Percentiles rank a stretch among this genome's conserved stretches.
Conservation (phyloP, 768 basidiomycete genomes). For the Lepiota subincarnata region DNA sequence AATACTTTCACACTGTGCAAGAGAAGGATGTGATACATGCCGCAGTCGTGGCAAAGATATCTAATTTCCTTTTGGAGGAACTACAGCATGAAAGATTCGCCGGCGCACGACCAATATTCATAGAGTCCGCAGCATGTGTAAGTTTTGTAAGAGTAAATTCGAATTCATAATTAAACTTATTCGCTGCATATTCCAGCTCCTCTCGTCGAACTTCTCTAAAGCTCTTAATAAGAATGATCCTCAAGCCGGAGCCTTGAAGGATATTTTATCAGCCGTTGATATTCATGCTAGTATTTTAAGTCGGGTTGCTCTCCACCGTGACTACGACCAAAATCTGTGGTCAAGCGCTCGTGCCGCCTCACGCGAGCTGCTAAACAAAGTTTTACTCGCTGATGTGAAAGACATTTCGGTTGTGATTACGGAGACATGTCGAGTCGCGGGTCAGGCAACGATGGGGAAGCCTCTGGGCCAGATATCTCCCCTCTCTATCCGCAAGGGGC, state of each 20-base stretch:
- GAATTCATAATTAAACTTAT: neutral
- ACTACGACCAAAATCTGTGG: constrained; percentile 33
- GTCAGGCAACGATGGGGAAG: constrained; percentile 18
- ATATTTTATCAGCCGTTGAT: constrained; percentile 30
- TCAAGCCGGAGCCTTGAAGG: constrained; percentile 17
- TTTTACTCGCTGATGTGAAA: constrained; percentile 29
- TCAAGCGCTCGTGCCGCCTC: constrained; percentile 28
- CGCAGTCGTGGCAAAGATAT: constrained; percentile 69
- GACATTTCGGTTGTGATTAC: constrained; percentile 27
- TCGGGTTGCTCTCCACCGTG: constrained; percentile 31
- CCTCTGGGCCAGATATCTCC: constrained; percentile 24
- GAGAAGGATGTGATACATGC: constrained; percentile 39
- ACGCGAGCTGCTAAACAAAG: constrained; percentile 29
- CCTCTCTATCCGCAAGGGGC: constrained; percentile 43
- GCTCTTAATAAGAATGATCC: constrained; percentile 17
- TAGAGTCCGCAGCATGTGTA: constrained; percentile 62
- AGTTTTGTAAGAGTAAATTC: constrained; percentile 23
- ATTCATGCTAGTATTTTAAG: constrained; percentile 36
- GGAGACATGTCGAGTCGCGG: constrained; percentile 26
- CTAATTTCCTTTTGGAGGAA: constrained; percentile 75
- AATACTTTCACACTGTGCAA: constrained; percentile 57
- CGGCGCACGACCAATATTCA: constrained; percentile 52
- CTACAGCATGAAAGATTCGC: constrained; percentile 74
- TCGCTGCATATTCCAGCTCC: constrained; percentile 22
- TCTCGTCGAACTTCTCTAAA: constrained; percentile 26